phyloP scores from a whole-genome alignment of 1,139 yeast genomes.

The Meyerozyma athensensis region DNA sequence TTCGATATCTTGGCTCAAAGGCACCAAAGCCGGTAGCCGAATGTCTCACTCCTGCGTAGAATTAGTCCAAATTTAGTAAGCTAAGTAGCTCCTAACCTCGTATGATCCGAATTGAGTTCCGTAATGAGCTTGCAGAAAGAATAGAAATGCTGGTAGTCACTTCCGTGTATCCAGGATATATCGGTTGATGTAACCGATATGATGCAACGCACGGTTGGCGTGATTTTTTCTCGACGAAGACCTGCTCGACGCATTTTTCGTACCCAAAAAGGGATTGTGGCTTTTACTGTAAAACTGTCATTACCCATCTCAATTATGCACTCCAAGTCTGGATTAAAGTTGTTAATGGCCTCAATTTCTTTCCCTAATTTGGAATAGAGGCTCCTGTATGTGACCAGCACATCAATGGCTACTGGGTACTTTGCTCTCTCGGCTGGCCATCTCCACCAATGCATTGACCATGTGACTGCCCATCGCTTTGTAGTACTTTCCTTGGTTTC shows the following conservation, averaged over 20 bases:
- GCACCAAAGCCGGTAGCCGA: too few species aligned
- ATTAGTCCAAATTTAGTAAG: too few species aligned
- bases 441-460: slow-evolving; percentile 11
- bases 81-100: too few species aligned
- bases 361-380: background rate
- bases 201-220: background rate
- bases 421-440: background rate
- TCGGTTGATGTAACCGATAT: background rate
- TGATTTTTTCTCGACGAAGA: background rate
- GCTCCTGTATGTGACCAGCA: background rate
- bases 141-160: background rate
- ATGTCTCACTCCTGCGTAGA: too few species aligned
- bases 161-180: background rate
- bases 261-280: background rate
- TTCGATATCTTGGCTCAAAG: too few species aligned
- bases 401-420: background rate
- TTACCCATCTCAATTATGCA: background rate
- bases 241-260: background rate
- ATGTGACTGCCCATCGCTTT: slow-evolving; percentile 18
- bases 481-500: slow-evolving; percentile 8
- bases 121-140: background rate
- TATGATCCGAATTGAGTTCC: background rate
- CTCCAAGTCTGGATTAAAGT: background rate
- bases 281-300: background rate
- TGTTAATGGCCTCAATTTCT: background rate